phyloP scores from a whole-genome alignment of 768 basidiomycete genomes.

The Hericium erinaceus region DNA sequence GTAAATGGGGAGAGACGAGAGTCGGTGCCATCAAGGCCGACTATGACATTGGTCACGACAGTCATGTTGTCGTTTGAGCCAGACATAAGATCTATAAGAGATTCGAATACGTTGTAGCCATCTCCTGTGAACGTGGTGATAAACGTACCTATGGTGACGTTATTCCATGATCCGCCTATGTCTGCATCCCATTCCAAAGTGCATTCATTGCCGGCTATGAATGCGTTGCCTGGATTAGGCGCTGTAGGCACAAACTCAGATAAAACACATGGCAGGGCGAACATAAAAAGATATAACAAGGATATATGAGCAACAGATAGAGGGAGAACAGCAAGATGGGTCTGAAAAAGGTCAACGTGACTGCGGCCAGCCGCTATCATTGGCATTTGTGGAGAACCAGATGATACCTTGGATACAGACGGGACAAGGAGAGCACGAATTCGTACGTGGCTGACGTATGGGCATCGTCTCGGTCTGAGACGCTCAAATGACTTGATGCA shows the following conservation, averaged over 20 bases:
- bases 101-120: not conserved
- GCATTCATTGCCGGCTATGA: constrained; percentile 25
- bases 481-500: too few species aligned
- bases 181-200: constrained; percentile 26
- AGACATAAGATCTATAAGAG: constrained; percentile 26
- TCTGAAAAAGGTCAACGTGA: too few species aligned
- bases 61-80: constrained; percentile 30
- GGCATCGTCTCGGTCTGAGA: too few species aligned
- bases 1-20: constrained; percentile 21
- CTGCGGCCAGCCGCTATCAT: too few species aligned
- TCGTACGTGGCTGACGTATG: too few species aligned
- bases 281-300: too few species aligned
- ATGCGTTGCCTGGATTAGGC: constrained; percentile 31
- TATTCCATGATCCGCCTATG: constrained; percentile 24
- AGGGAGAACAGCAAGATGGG: too few species aligned
- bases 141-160: constrained; percentile 28
- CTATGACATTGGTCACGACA: constrained; percentile 21
- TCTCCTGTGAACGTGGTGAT: not conserved
- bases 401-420: too few species aligned
- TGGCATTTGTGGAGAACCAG: too few species aligned
- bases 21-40: constrained; percentile 25
- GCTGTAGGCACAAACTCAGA: constrained; percentile 19
- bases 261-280: too few species aligned
- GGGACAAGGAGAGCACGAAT: too few species aligned
- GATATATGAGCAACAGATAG: too few species aligned